Conservation (phyloP, 1,284 basidiomycete species). For the Papiliotrema nemorosa region DNA sequence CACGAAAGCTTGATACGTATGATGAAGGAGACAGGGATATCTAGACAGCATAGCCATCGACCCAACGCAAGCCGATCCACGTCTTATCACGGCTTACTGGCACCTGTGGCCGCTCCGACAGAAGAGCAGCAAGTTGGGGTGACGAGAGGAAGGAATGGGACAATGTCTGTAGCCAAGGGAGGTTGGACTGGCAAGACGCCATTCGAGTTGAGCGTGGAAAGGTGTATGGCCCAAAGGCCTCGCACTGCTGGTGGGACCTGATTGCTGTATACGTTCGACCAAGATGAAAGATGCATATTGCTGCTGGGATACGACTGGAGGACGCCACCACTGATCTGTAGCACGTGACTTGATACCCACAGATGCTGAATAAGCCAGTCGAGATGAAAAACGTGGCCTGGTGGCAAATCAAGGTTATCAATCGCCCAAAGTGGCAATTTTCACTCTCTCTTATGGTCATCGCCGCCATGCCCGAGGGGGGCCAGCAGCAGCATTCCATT, state of each 20-base stretch:
- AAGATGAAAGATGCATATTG: no score
- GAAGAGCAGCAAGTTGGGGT: constrained; percentile 11
- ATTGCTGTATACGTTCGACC: no score
- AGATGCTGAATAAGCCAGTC: no score
- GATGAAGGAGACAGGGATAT: constrained; percentile 20
- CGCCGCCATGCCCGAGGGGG: no score
- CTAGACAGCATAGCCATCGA: background rate
- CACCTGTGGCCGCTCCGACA: background rate
- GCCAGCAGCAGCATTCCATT: no score
- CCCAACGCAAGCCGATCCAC: background rate
- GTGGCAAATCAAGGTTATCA: no score
- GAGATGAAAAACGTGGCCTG: no score
- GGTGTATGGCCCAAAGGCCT: constrained; percentile 39
- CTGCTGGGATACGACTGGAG: no score
- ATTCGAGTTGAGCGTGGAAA: constrained; percentile 39
- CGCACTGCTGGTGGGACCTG: background rate
- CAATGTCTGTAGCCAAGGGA: constrained; percentile 18
- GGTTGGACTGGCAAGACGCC: constrained; percentile 34
- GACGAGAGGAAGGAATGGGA: constrained; percentile 11
- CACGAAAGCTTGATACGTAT: constrained; percentile 38
- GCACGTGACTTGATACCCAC: no score
- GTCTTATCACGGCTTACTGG: background rate
- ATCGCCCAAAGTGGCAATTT: no score
- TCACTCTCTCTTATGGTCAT: no score
- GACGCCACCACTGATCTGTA: no score